Evolutionary conservation across 768 basidiomycete genomes (phyloP), one percentile per base, ranked within the genome.

Genomic region (Suillus variegatus): DNA sequence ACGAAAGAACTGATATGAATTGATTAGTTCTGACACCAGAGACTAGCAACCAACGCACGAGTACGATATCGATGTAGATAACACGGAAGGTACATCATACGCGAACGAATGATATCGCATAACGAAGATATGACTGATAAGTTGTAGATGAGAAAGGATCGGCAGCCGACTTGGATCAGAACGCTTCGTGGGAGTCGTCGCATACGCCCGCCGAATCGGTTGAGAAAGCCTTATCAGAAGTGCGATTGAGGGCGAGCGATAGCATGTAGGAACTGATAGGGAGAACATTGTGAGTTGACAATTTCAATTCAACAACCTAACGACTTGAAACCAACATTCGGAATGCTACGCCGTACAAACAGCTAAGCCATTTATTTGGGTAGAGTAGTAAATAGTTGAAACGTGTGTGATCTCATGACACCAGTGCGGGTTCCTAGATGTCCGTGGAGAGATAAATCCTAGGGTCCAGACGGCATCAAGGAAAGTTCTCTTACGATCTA

Each of bases 161-260:
- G 20, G 20, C 54, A 55, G 12, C 32, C 2, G 54, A 55, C 54
- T 20, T 12, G 20, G 20, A 54, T 54, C 32, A 35, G 52, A 54
- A 54, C 32, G 20, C 54, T 55, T 35, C 32, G 54, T 38, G 54
- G 12, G 35, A 55, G 54, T 55, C 36, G 36, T 32, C 20, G 6
- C 54, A 32, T 20, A n/a, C 10, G 9, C 36, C 35, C 12, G 35
- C 12, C 32, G 32, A 35, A 55, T 35, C 20, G 12, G 20, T 2
- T 35, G 35, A 55, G 35, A 55, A 38, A 55, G 32, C 12, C 54
- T 55, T 55, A 55, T 55, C 54, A 36, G 20, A 55, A 55, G 54
- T 36, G 32, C n/a, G 32, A 55, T 35, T 20, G 35, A 36, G 20
- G n/a, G 9, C 36, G 32, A 14, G 35, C 54, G 32, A 36, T 55